Conservation (phyloP, 768 basidiomycete genomes). For the Chalciporus chontae region DNA sequence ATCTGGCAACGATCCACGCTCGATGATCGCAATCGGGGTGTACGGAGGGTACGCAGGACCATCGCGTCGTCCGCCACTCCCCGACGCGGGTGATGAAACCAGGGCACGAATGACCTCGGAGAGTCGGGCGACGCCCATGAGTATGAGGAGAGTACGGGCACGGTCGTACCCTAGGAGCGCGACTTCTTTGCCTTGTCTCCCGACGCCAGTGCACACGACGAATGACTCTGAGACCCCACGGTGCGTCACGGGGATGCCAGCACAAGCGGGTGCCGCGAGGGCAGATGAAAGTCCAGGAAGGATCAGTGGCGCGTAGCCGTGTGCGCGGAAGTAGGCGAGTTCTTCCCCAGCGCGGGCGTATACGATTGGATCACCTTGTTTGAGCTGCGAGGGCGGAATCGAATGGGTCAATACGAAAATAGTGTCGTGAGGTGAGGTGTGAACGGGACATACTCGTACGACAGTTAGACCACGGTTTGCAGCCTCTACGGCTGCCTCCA, state of each 20-base stretch:
- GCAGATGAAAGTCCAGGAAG: slow-evolving; percentile 90
- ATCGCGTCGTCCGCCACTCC: slow-evolving; percentile 39
- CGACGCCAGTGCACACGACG: slow-evolving; percentile 91
- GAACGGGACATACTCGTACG: slow-evolving; percentile 60
- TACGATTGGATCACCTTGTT: slow-evolving; percentile 96
- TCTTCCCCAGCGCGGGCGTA: slow-evolving; percentile 96
- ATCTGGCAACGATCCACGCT: slow-evolving; percentile 92
- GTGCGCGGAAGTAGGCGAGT: slow-evolving; percentile 83
- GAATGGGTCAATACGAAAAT: background rate
- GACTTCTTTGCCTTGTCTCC: slow-evolving; percentile 78
- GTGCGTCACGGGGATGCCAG: slow-evolving; percentile 92
- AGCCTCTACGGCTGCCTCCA: slow-evolving; percentile 85
- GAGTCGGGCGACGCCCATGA: slow-evolving; percentile 95
- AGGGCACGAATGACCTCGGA: slow-evolving; percentile 66
- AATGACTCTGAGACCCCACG: slow-evolving; percentile 90
- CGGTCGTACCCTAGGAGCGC: slow-evolving; percentile 86
- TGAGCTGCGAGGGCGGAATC: slow-evolving; percentile 55
- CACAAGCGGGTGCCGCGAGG: slow-evolving; percentile 84
- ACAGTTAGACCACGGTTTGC: slow-evolving; percentile 79
- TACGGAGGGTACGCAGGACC: slow-evolving; percentile 67
- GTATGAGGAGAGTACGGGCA: slow-evolving; percentile 71
- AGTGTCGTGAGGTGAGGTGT: background rate
- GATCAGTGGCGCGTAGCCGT: slow-evolving; percentile 79
- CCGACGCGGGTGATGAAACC: slow-evolving; percentile 12
- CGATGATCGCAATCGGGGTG: slow-evolving; percentile 88